Evolutionary conservation across 2,329 filamentous ascomycete genomes (phyloP), one percentile per base, ranked within the genome.

Genomic region (Lojkania enalia): DNA sequence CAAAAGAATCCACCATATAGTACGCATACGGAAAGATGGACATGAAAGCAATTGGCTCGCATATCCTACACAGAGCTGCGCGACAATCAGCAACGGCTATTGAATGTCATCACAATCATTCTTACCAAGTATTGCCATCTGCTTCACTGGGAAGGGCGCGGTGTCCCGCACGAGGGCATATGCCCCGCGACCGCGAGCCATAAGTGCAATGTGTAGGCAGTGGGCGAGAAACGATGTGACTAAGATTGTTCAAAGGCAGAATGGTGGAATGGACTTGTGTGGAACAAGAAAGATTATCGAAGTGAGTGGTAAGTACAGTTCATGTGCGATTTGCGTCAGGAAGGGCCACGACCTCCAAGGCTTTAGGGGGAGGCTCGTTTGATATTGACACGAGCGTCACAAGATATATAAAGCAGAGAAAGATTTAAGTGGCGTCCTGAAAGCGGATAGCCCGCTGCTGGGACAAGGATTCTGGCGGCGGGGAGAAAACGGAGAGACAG

Each of bases 11-110:
- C 58, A 97, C 87, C 94, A 99, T 97, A 76, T 88, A 92, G 76
- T 96, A 97, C 59, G 95, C 90, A 71, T 97, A 99, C 1, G 94
- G 94, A 68, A 99, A 97, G 59, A 97, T 96, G 42, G 91, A 96
- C 90, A 96, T 97, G 78, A 99, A 97, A 4, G 94, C 94, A 70
- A 99, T 97, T 40, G 94, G 94, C 70, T 99, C 94, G 77, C 90
- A 96, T 76, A 99, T 92, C 65, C 94, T 86, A 74, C 91, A 96
- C 64, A 96, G 79, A 35, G 90, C 91, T 95, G 52, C 20, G 16
- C 16, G 4, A 14, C 40, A 19, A 46, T 51, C 31, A 46, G n/a
- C 43, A 27, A 9, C 15, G 7, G 30, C 30, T 7, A 33, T 7
- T 33, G n/a, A 16, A 33, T 33, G 30, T 11, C 9, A 12, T 11